Percentiles rank a stretch among this genome's conserved stretches.
Evolutionary conservation across 176 grass and related monocot genomes (phyloP).

Genomic region (Melocanna baccifera): DNA sequence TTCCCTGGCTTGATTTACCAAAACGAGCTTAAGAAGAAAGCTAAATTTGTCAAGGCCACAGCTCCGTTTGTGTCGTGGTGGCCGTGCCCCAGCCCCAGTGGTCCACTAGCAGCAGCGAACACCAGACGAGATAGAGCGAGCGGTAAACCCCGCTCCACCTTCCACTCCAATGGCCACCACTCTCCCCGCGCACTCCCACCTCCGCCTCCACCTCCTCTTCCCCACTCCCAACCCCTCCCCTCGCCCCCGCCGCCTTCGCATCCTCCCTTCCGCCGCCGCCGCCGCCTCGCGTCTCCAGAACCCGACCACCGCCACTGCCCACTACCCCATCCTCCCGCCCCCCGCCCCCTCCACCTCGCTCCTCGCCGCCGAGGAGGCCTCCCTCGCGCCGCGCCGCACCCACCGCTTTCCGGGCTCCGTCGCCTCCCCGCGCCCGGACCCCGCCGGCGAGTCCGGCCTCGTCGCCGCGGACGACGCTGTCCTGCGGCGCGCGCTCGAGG

Average conservation of each 20-base stretch:
- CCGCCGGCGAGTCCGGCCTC: background rate
- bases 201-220: constrained; percentile 30
- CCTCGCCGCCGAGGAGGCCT: constrained; percentile 58
- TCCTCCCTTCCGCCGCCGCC: background rate
- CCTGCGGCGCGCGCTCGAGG: constrained; percentile 64
- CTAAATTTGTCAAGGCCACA: too few species aligned
- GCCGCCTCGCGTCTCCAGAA: constrained; percentile 56
- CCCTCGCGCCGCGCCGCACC: constrained; percentile 56
- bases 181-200: constrained; percentile 37
- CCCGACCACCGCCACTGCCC: constrained; percentile 11
- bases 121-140: background rate
- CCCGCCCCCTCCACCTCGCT: constrained; percentile 44
- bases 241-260: background rate
- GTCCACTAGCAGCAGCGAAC: background rate
- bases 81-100: too few species aligned
- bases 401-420: constrained; percentile 77
- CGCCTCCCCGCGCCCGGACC: constrained; percentile 17
- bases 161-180: constrained; percentile 36
- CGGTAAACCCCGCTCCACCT: constrained; percentile 17
- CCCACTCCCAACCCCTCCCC: background rate
- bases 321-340: constrained; percentile 28
- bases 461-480: constrained; percentile 35
- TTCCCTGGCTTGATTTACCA: too few species aligned
- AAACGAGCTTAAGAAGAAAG: too few species aligned
- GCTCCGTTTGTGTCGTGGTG: too few species aligned